These are phyloP conservation scores for Adansonia madagascariensis DNA, from an alignment of 441 rosid genomes.

Conservation along the genomic window DNA sequence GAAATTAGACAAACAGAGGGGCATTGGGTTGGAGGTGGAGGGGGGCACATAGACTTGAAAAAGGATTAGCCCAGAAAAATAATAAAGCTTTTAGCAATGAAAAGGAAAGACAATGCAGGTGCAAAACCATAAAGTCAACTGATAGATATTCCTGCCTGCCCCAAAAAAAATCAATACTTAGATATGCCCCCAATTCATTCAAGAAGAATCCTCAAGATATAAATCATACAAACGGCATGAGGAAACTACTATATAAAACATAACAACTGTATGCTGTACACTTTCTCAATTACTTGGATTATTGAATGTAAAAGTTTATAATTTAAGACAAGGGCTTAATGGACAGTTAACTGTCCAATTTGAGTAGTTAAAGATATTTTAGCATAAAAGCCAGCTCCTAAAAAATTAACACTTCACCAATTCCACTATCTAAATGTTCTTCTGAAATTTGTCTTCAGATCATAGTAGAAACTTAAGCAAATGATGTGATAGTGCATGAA, in stretches of 20 bases:
- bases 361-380: constrained; percentile 11
- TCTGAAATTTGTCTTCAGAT: background rate
- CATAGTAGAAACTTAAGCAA: constrained; percentile 12
- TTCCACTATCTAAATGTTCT: constrained; percentile 3
- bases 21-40: background rate
- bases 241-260: constrained; percentile 14
- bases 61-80: constrained; percentile 1
- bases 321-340: constrained; percentile 1
- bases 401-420: constrained; percentile 14
- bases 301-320: background rate
- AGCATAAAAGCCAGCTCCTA: constrained; percentile 3
- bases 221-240: background rate
- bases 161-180: background rate
- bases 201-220: constrained; percentile 9
- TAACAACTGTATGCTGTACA: background rate
- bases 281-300: background rate
- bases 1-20: background rate
- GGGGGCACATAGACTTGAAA: background rate
- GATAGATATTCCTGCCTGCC: background rate
- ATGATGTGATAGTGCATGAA: background rate
- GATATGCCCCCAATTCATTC: background rate
- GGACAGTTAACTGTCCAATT: background rate
- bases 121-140: constrained; percentile 11
- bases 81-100: background rate
- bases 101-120: constrained; percentile 1